Conservation (phyloP, 495 filamentous ascomycete species). For the Sordaria brevicollis region DNA sequence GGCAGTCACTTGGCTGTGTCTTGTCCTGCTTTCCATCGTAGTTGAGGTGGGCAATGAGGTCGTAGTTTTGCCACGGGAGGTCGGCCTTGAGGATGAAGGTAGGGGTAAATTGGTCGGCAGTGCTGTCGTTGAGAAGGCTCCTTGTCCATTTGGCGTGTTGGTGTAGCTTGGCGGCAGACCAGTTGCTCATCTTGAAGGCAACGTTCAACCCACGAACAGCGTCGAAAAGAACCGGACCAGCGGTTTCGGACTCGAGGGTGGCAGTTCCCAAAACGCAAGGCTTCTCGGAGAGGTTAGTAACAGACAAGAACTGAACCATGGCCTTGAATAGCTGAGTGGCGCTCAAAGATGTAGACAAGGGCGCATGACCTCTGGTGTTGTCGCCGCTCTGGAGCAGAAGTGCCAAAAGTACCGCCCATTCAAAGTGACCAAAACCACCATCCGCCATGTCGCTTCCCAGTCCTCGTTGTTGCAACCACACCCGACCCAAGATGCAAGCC, state of each 20-base stretch:
- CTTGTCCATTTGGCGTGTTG: slow-evolving; percentile 63
- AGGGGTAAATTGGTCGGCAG: slow-evolving; percentile 68
- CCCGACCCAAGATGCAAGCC: slow-evolving; percentile 72
- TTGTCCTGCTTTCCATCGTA: slow-evolving; percentile 4
- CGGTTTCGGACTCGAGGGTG: slow-evolving; percentile 18
- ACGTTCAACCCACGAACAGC: slow-evolving; percentile 64
- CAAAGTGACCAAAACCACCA: slow-evolving; percentile 92
- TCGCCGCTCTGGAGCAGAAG: slow-evolving; percentile 69
- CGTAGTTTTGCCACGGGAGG: slow-evolving; percentile 58
- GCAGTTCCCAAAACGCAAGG: slow-evolving; percentile 45
- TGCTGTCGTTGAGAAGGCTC: slow-evolving; percentile 60
- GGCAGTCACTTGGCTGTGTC: slow-evolving; percentile 16
- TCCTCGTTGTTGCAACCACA: slow-evolving; percentile 85
- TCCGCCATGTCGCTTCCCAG: slow-evolving; percentile 51
- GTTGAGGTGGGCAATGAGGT: slow-evolving; percentile 40
- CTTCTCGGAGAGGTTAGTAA: slow-evolving; percentile 53
- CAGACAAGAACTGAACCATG: slow-evolving; percentile 69
- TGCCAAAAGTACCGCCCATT: slow-evolving; percentile 74
- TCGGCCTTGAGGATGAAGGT: slow-evolving; percentile 70
- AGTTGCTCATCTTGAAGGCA: slow-evolving; percentile 82
- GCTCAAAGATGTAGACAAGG: slow-evolving; percentile 71
- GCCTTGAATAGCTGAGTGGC: slow-evolving; percentile 94
- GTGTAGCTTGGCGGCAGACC: slow-evolving; percentile 63
- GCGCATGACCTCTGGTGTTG: slow-evolving; percentile 47
- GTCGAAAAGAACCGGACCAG: slow-evolving; percentile 51